These are phyloP conservation scores for Pythium folliculosum DNA, from an alignment of 352 stramenopile genomes.

Conservation along the genomic window DNA sequence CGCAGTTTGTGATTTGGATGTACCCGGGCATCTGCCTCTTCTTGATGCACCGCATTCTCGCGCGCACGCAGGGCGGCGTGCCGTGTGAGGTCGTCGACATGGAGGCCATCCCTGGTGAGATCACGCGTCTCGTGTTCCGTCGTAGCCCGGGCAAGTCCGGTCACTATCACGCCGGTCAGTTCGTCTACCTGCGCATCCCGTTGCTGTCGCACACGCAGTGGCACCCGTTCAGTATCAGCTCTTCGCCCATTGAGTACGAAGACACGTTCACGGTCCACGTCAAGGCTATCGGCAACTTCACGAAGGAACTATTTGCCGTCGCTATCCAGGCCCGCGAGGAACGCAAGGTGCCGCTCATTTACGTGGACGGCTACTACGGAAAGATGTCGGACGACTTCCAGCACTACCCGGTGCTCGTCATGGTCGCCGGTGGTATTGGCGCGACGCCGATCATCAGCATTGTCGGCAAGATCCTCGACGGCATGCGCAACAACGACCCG, in stretches of 20 bases:
- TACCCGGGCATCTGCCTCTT: slow-evolving; percentile 78
- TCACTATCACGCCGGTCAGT: slow-evolving; percentile 83
- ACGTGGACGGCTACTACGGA: slow-evolving; percentile 83
- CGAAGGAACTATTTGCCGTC: slow-evolving; percentile 71
- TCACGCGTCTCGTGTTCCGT: slow-evolving; percentile 81
- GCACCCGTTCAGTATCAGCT: slow-evolving; percentile 88
- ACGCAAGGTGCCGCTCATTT: slow-evolving; percentile 79
- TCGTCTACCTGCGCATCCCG: slow-evolving; percentile 77
- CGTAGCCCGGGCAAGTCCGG: slow-evolving; percentile 69
- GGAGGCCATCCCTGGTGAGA: slow-evolving; percentile 81
- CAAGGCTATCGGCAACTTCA: slow-evolving; percentile 77
- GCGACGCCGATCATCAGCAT: slow-evolving; percentile 89
- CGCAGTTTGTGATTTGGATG: slow-evolving; percentile 84
- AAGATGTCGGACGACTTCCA: slow-evolving; percentile 86
- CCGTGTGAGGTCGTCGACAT: slow-evolving; percentile 80
- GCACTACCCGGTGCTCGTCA: slow-evolving; percentile 78
- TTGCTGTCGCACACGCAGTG: slow-evolving; percentile 74
- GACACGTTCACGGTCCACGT: slow-evolving; percentile 85
- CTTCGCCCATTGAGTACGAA: slow-evolving; percentile 81
- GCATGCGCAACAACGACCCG: slow-evolving; percentile 77
- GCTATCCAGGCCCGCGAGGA: slow-evolving; percentile 78
- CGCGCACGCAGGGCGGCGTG: slow-evolving; percentile 66
- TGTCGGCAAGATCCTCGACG: slow-evolving; percentile 83
- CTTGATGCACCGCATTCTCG: slow-evolving; percentile 80
- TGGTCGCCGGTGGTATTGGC: slow-evolving; percentile 85